Evolutionary conservation across 2,329 filamentous ascomycete genomes (phyloP).

Genomic region (Podosphaera xanthii): DNA sequence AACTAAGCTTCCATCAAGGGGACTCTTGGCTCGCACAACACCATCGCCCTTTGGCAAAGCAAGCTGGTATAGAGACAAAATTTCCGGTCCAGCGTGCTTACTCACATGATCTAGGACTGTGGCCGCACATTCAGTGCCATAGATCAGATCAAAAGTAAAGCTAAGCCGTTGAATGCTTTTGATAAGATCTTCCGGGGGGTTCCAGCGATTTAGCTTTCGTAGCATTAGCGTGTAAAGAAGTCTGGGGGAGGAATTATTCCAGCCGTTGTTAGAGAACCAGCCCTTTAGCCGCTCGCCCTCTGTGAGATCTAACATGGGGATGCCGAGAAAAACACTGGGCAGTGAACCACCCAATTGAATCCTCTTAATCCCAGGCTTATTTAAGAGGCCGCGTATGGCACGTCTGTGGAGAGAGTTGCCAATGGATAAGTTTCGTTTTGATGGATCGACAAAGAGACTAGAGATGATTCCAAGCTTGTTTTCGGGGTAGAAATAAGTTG

Average conservation of each 20-base stretch:
- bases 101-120: constrained; percentile 41
- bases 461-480: constrained; percentile 41
- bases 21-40: constrained; percentile 41
- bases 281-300: constrained; percentile 27
- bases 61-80: constrained; percentile 42
- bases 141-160: constrained; percentile 41
- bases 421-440: constrained; percentile 69
- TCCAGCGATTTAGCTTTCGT: constrained; percentile 34
- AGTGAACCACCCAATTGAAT: constrained; percentile 64
- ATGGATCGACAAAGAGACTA: constrained; percentile 72
- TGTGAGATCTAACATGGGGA: constrained; percentile 39
- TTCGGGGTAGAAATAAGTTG: constrained; percentile 56
- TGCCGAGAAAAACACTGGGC: constrained; percentile 68
- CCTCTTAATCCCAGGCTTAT: constrained; percentile 49
- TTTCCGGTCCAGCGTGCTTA: constrained; percentile 36
- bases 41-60: constrained; percentile 36
- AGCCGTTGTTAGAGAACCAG: constrained; percentile 81
- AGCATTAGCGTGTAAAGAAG: constrained; percentile 41
- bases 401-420: constrained; percentile 74
- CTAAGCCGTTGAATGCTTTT: constrained; percentile 27
- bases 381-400: constrained; percentile 57
- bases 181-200: constrained; percentile 36
- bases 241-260: constrained; percentile 48
- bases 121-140: constrained; percentile 35
- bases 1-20: constrained; percentile 35